Conservation (phyloP, 2,329 filamentous ascomycete genomes). For the Penicillium sclerotigenum region DNA sequence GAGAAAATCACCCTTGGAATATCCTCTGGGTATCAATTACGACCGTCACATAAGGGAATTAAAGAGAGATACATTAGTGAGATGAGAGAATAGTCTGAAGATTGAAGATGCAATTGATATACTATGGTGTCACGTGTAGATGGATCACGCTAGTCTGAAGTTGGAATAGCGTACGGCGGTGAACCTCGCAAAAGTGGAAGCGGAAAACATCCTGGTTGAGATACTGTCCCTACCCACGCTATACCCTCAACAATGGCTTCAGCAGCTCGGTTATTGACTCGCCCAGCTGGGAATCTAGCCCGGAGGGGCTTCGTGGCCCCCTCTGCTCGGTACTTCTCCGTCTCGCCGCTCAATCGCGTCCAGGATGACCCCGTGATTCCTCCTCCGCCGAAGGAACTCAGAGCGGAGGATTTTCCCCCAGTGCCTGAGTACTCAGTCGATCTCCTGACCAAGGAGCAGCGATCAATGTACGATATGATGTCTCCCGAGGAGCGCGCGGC, state of each 20-base stretch:
- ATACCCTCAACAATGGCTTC: slow-evolving; percentile 38
- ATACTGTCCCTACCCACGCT: slow-evolving; percentile 10
- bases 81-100: not conserved
- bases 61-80: not conserved
- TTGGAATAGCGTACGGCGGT: slow-evolving; percentile 4
- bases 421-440: slow-evolving; percentile 40
- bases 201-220: slow-evolving; percentile 22
- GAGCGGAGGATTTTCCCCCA: slow-evolving; percentile 29
- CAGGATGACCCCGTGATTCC: slow-evolving; percentile 34
- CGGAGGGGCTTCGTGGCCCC: slow-evolving; percentile 29
- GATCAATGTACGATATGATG: slow-evolving; percentile 40
- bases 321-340: slow-evolving; percentile 34
- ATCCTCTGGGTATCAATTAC: not conserved
- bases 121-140: not conserved
- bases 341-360: slow-evolving; percentile 32
- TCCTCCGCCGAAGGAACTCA: slow-evolving; percentile 28
- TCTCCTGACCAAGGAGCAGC: slow-evolving; percentile 31
- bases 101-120: not conserved
- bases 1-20: not conserved
- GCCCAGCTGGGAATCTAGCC: slow-evolving; percentile 32
- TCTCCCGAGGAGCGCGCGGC: slow-evolving; percentile 36
- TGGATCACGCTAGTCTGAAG: not conserved
- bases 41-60: not conserved
- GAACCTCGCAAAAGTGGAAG: slow-evolving; percentile 17
- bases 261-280: slow-evolving; percentile 39